Evolutionary conservation across 2,329 filamentous ascomycete species (phyloP).

Genomic region (Sporothrix curviconia): DNA sequence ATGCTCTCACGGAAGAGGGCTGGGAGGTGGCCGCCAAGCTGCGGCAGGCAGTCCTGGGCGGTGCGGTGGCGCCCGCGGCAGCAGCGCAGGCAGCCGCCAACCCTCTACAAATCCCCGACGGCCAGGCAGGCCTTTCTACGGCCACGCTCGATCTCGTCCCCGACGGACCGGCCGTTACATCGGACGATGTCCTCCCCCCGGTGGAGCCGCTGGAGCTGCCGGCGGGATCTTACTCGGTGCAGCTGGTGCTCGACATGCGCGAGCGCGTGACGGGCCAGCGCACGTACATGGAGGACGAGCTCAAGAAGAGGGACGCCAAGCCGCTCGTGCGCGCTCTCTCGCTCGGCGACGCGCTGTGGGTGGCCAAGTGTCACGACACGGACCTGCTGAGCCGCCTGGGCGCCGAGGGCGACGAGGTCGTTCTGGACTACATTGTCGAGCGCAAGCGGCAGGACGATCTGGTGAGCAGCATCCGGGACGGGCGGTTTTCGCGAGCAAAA

Average conservation of each 20-base stretch:
- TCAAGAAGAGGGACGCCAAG: slow-evolving; percentile 57
- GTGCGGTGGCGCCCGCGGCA: neutral
- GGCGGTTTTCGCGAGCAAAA: slow-evolving; percentile 80
- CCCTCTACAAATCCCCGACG: neutral
- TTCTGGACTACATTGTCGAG: slow-evolving; percentile 76
- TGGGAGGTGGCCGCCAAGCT: slow-evolving; percentile 67
- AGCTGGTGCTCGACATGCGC: slow-evolving; percentile 63
- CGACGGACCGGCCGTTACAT: slow-evolving; percentile 12
- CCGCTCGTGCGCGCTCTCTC: slow-evolving; percentile 63
- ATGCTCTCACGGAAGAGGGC: slow-evolving; percentile 68
- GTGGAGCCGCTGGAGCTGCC: slow-evolving; percentile 56
- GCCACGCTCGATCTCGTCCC: slow-evolving; percentile 8
- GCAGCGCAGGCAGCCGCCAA: neutral
- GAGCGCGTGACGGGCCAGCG: slow-evolving; percentile 68
- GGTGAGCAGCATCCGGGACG: slow-evolving; percentile 73
- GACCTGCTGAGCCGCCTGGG: slow-evolving; percentile 49
- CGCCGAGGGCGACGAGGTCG: slow-evolving; percentile 58
- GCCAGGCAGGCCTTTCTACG: neutral
- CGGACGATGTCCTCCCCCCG: slow-evolving; percentile 32
- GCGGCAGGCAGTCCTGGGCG: slow-evolving; percentile 35
- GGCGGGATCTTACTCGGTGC: slow-evolving; percentile 62
- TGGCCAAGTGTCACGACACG: slow-evolving; percentile 63
- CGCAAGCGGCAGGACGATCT: slow-evolving; percentile 75
- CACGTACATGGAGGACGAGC: slow-evolving; percentile 68
- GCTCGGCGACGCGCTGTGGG: slow-evolving; percentile 71